phyloP scores from a whole-genome alignment of 2,329 filamentous ascomycete species.

The Cordyceps cateniannulata region DNA sequence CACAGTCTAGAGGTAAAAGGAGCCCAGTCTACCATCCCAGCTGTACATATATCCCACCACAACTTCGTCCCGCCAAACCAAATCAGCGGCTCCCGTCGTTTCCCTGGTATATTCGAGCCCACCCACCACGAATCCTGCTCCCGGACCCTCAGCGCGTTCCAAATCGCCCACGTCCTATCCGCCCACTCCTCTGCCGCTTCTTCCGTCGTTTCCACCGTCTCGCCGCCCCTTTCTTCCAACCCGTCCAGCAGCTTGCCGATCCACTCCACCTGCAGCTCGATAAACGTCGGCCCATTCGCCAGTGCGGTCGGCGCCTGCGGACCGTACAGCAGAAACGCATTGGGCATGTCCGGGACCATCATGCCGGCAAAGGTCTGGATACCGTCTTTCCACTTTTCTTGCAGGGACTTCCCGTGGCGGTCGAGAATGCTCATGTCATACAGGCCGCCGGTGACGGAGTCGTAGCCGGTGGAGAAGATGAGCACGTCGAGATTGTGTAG shows the following conservation, averaged over 20 bases:
- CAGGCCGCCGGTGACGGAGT: constrained; percentile 18
- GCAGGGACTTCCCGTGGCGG: constrained; percentile 13
- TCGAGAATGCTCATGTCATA: constrained; percentile 18
- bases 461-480: constrained; percentile 18
- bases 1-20: neutral
- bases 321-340: constrained; percentile 21
- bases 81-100: neutral
- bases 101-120: neutral
- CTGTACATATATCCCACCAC: neutral
- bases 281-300: constrained; percentile 18
- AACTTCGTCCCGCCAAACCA: neutral
- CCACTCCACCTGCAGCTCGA: constrained; percentile 18
- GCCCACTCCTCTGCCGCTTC: neutral
- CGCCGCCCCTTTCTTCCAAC: neutral
- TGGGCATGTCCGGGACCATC: constrained; percentile 18
- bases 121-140: neutral
- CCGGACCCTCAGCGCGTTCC: neutral
- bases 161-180: neutral
- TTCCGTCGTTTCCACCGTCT: neutral
- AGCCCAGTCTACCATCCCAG: neutral
- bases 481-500: constrained; percentile 12
- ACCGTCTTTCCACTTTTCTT: constrained; percentile 16
- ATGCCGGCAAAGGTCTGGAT: constrained; percentile 19
- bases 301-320: constrained; percentile 19
- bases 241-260: neutral